A percentile compares a stretch with the other conserved stretches of the same genome.
Evolutionary conservation across 1,139 yeast genomes (phyloP).

Genomic region (Spathaspora sp.): DNA sequence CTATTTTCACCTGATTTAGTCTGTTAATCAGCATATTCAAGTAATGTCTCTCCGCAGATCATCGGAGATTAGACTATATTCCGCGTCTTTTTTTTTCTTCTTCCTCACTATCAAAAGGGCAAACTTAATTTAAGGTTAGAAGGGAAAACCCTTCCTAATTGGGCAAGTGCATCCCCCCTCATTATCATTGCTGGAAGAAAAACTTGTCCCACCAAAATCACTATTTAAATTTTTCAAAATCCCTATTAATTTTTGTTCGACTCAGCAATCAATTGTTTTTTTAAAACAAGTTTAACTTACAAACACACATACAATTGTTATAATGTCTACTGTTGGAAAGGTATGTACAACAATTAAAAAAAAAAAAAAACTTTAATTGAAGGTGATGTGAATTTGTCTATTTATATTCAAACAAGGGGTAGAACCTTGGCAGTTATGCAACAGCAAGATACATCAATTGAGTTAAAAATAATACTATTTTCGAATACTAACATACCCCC

Average conservation of each 20-base stretch:
- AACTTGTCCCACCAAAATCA: neutral
- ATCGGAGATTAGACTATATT: neutral
- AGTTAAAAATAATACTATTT: neutral
- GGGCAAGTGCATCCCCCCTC: neutral
- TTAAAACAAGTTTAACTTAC: neutral
- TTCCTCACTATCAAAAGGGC: neutral
- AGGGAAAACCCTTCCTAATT: neutral
- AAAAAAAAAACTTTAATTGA: neutral
- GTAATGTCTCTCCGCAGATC: neutral
- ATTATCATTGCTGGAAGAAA: neutral
- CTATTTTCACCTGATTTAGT: neutral
- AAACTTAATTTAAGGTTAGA: neutral
- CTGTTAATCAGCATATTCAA: neutral
- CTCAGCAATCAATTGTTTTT: neutral
- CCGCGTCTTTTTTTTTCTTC: neutral
- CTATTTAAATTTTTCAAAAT: neutral
- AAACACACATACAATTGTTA: neutral
- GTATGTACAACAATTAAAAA: conserved; percentile 1
- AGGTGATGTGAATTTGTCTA: neutral
- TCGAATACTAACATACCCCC: conserved; percentile 13
- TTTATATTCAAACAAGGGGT: neutral
- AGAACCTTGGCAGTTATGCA: conserved; percentile 9
- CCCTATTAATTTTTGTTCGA: too few species aligned
- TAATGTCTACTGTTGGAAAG: conserved; percentile 7
- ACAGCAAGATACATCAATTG: neutral